Evolutionary conservation across 2,329 filamentous ascomycete genomes (phyloP).

Genomic region (Tolypocladium guangdongense): DNA sequence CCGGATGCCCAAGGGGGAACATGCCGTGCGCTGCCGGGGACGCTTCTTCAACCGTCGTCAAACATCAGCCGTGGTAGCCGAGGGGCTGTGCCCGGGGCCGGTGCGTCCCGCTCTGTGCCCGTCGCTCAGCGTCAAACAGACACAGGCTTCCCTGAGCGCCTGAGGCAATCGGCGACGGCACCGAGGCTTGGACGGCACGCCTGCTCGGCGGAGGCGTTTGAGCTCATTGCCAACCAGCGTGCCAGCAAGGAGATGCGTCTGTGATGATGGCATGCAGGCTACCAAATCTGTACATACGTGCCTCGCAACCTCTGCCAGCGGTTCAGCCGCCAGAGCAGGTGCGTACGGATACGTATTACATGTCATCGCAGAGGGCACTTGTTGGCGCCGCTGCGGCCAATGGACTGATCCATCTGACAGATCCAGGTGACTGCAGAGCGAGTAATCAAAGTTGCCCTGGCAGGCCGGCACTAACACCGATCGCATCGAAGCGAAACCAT

Average conservation of each 20-base stretch:
- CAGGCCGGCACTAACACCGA: neutral
- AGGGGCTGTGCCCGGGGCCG: neutral
- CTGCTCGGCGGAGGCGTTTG: neutral
- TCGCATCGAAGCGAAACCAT: neutral
- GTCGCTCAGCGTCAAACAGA: neutral
- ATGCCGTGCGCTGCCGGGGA: neutral
- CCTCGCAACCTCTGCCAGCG: neutral
- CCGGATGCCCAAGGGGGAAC: neutral
- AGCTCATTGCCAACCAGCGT: neutral
- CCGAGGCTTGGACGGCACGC: neutral
- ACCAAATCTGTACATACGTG: neutral
- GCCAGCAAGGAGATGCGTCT: neutral
- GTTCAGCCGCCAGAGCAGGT: neutral
- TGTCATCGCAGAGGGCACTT: neutral
- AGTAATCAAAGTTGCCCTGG: neutral
- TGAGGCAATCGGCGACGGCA: neutral
- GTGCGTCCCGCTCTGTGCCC: neutral
- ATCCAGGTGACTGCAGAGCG: neutral
- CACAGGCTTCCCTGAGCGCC: neutral
- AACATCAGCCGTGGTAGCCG: neutral
- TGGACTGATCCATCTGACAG: neutral
- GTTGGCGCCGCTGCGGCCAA: neutral
- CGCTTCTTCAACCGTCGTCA: neutral
- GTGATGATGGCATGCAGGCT: neutral
- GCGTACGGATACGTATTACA: neutral